Evolutionary conservation across 1,139 yeast species (phyloP), one percentile per base, ranked within the genome.

Genomic region (Debaryomycetaceae sp.): DNA sequence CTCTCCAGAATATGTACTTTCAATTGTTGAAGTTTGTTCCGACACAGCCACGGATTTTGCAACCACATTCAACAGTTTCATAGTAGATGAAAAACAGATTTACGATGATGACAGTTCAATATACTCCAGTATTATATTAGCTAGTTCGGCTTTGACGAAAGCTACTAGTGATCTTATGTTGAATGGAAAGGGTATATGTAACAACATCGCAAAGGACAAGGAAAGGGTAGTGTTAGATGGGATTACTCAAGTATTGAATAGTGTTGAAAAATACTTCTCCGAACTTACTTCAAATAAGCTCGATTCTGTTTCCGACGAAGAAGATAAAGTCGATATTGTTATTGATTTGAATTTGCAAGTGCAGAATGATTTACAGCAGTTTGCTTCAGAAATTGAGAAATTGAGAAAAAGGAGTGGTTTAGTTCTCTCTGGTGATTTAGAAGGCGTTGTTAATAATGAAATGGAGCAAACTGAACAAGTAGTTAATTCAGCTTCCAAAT

Each of bases 11-110:
- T 84, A 80, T 53, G 64, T 86, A 31, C 67, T 83, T 34, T 83
- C 94, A 0, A 67, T 87, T 36, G 67, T 83, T 48, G 96, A 89
- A 56, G 77, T 81, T 50, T 75, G 86, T 18, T 78, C 89, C 0
- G 78, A 82, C 39, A 70, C 79, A 18, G 88, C 91, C 0, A 87
- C 92, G 6, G 94, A 85, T 37, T 87, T 89, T 60, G 86, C 95
- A 5, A 78, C 83, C 14, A 79, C 84, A 11, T 88, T 88, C 65
- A 87, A 86, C 56, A 78, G 81, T 37, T 83, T 78, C 53, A 71
- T 87, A 40, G 91, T 86, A 2, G 96, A 87, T 56, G 95, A 91
- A 9, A 79, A 79, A 38, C 73, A 75, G 41, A 53, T 62, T 3
- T 66, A 64, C 38, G 61, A 63, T 32, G 87, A 83, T 42, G 87